A percentile compares a stretch with the other conserved stretches of the same genome.
Evolutionary conservation across 192 early-diverging fungal species (phyloP).

Genomic region (Geosiphon pyriformis): DNA sequence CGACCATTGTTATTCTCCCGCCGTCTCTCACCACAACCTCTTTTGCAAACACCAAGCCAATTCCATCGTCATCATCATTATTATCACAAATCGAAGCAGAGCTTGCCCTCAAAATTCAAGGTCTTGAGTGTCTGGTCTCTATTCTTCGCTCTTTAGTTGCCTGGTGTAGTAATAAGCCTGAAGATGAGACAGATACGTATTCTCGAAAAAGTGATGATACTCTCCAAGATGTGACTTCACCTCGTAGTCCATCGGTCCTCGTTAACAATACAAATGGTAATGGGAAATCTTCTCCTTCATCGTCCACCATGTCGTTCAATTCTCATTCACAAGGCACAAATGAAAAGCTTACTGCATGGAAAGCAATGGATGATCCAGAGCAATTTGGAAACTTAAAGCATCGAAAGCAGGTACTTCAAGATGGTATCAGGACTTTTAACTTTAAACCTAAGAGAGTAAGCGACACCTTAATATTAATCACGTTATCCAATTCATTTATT

Average conservation of each 20-base stretch:
- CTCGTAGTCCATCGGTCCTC: background rate
- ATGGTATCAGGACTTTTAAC: conserved; percentile 77
- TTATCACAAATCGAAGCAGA: conserved; percentile 27
- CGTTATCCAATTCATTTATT: background rate
- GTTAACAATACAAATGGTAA: background rate
- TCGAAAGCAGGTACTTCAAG: conserved; percentile 77
- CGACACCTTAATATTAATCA: background rate
- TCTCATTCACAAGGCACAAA: background rate
- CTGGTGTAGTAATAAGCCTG: conserved; percentile 51
- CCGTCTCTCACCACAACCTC: conserved; percentile 40
- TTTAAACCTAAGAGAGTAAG: conserved; percentile 70
- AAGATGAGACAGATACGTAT: conserved; percentile 20
- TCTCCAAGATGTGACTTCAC: conserved; percentile 20
- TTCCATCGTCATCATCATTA: background rate
- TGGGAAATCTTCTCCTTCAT: conserved; percentile 24
- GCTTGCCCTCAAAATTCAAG: conserved; percentile 47
- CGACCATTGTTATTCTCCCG: conserved; percentile 32
- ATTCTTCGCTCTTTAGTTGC: conserved; percentile 61
- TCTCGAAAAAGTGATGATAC: conserved; percentile 18
- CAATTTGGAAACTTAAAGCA: conserved; percentile 79
- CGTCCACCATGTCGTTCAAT: conserved; percentile 12
- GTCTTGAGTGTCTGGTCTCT: conserved; percentile 55
- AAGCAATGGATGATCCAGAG: conserved; percentile 72
- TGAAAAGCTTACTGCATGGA: conserved; percentile 2
- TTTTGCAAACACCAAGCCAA: conserved; percentile 30